Base-by-base conservation (phyloP, 192 early-diverging fungal species). In the Pilaira anomala region DNA sequence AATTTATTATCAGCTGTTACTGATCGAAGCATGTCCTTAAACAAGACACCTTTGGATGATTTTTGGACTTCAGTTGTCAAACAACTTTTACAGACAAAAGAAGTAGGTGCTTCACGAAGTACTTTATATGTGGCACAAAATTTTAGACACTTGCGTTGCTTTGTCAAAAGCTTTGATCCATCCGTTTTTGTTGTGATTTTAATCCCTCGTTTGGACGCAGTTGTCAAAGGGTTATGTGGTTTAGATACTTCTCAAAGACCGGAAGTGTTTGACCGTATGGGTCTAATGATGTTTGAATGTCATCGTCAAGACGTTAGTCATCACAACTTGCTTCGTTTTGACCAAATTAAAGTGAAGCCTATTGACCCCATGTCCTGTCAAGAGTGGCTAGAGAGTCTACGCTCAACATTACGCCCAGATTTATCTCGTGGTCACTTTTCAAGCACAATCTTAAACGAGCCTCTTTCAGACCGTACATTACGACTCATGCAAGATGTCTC, bases 111-210 rank as follows among this genome's bases (percentile, higher is more conserved):
- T 16, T 33, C 62, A 18, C 36, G 63, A 3, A 68, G 72, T 22
- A 70, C 75, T n/a, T 64, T 82, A 21, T 56, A 71, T 16, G 68
- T 75, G n/a, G 63, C 66, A 1, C 58, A 49, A 46, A 68, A 75
- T 46, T 63, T 82, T 13, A 60, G 68, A 45, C 78, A 85, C 19
- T 72, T 80, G 25, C 66, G 77, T 19, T 85, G 83, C 39, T 85
- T 85, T 71, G 69, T 85, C 45, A 85, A 85, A 66, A 76, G 66
- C 11, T 65, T 76, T 60, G 75, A 80, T 51, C 41, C 73, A 3
- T 67, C 66, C 26, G 71, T 80, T 2, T 76, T 82, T 39, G 60
- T 80, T 1, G 77, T 82, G 29, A 62, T 80, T 22, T 60, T 85
- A 16, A 65, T 79, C 12, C 83, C 83, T 11, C 61, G 66, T 53